Evolutionary conservation across 2,329 filamentous ascomycete genomes (phyloP), one percentile per base, ranked within the genome.

Genomic region (Beauveria asiatica): DNA sequence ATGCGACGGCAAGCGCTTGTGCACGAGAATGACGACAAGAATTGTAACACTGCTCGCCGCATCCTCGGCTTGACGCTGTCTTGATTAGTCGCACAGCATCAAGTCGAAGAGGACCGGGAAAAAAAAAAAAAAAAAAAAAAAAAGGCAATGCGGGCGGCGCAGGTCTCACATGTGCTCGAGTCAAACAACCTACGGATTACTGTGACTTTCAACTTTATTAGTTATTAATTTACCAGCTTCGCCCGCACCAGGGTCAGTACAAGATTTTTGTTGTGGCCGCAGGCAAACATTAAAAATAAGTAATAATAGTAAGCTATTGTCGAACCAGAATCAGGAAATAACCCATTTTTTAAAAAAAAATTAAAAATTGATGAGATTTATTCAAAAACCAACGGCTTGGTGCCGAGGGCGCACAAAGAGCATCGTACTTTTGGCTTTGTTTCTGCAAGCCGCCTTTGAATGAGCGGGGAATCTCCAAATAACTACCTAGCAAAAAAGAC

Each of bases 141-240:
- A 8, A 27, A 37, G n/a, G 30, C 10, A 30, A 39, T 21, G 49
- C 49, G 48, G 48, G 49, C 57, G 57, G 39, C 19, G 37, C 10
- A 16, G 48, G 57, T 59, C 57, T 59, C 57, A 52, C 57, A 59
- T 59, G 57, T 50, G 57, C 57, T 51, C 48, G 49, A 59, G 57
- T 49, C 57, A 59, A 39, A 37, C 33, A 37, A 37, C 11, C 11
- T 13, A 13, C 11, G n/a, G n/a, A n/a, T 3, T 23, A 23, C 23
- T 23, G 23, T 23, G n/a, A 23, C 4, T 23, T 13, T 11, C 5
- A 37, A 33, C 10, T 11, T 4, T 33, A 13, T 33, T 33, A 33
- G 30, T 11, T 33, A n/a, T 33, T 33, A 30, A 4, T 33, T 33
- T 33, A 33, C 30, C 30, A 33, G 30, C 46, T 37, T 41, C 17